Evolutionary conservation across 2,329 filamentous ascomycete species (phyloP).

Genomic region (Tolypocladium ophioglossoides): DNA sequence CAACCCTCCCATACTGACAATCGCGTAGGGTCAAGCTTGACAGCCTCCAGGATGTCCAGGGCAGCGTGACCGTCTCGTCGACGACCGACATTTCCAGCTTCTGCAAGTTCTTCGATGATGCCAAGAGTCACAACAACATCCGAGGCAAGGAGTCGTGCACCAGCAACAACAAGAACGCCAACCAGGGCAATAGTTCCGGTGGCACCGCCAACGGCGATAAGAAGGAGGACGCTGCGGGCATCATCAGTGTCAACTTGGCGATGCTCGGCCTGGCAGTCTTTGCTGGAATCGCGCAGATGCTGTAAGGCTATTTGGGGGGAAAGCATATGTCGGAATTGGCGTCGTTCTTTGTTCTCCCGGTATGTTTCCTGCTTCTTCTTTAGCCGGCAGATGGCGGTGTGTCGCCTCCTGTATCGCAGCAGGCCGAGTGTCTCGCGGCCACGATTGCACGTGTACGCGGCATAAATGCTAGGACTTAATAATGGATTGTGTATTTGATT

Average conservation of each 20-base stretch:
- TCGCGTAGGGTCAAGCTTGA: conserved; percentile 58
- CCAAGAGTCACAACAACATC: conserved; percentile 26
- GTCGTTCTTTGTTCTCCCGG: conserved; percentile 22
- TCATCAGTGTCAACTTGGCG: conserved; percentile 34
- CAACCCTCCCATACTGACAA: neutral
- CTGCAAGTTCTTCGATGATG: conserved; percentile 37
- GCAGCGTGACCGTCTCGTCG: conserved; percentile 59
- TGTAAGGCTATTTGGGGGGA: conserved; percentile 29
- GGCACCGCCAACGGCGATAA: conserved; percentile 16
- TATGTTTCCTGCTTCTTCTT: conserved; percentile 22
- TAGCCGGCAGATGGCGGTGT: conserved; percentile 23
- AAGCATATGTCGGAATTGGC: conserved; percentile 22
- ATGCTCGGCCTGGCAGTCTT: conserved; percentile 36
- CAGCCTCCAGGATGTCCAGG: conserved; percentile 54
- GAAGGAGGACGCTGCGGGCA: conserved; percentile 29
- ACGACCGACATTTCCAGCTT: conserved; percentile 51
- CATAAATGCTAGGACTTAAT: conserved; percentile 31
- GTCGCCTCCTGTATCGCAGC: conserved; percentile 16
- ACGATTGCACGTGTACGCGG: conserved; percentile 5
- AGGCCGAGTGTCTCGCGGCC: conserved; percentile 13
- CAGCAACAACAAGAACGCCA: conserved; percentile 40
- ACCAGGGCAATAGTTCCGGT: conserved; percentile 28
- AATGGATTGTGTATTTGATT: conserved; percentile 29
- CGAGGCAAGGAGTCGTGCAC: conserved; percentile 36
- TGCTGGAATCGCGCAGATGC: conserved; percentile 37